These are phyloP conservation scores for Elaeagnus macrophylla DNA, from an alignment of 306 rosid species.

Conservation along the genomic window DNA sequence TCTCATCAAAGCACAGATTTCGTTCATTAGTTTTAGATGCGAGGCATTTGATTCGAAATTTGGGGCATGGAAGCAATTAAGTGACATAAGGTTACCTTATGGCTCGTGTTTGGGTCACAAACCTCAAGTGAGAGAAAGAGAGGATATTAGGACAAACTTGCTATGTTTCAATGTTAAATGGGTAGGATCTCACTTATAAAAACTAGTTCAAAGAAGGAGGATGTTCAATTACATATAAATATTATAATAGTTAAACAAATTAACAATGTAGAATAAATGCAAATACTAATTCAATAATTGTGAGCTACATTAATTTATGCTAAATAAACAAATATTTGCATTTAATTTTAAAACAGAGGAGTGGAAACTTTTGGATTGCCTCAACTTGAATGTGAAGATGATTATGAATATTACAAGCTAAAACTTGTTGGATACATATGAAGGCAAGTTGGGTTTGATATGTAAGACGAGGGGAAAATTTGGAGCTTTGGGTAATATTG, in stretches of 20 bases:
- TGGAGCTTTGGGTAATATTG: neutral
- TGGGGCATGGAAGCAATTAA: constrained; percentile 6
- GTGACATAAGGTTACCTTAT: neutral
- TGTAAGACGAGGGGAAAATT: neutral
- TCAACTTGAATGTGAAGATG: neutral
- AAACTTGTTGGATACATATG: constrained; percentile 1
- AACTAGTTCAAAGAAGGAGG: too few species aligned
- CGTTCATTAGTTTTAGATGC: constrained; percentile 2
- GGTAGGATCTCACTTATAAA: too few species aligned
- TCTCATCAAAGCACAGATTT: too few species aligned
- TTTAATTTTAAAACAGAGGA: neutral
- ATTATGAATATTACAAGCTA: neutral
- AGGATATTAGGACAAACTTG: too few species aligned
- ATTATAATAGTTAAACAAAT: too few species aligned
- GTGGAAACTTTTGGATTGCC: neutral
- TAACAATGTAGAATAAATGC: too few species aligned
- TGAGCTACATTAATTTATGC: neutral
- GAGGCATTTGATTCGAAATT: constrained; percentile 1
- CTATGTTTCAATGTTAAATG: too few species aligned
- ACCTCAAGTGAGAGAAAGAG: too few species aligned
- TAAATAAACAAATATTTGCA: neutral
- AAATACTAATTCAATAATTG: too few species aligned
- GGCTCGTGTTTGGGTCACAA: neutral
- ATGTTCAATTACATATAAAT: too few species aligned
- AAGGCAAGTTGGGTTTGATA: constrained; percentile 1